Conservation (phyloP, 768 basidiomycete species). For the Termitomyces bulborhizus region DNA sequence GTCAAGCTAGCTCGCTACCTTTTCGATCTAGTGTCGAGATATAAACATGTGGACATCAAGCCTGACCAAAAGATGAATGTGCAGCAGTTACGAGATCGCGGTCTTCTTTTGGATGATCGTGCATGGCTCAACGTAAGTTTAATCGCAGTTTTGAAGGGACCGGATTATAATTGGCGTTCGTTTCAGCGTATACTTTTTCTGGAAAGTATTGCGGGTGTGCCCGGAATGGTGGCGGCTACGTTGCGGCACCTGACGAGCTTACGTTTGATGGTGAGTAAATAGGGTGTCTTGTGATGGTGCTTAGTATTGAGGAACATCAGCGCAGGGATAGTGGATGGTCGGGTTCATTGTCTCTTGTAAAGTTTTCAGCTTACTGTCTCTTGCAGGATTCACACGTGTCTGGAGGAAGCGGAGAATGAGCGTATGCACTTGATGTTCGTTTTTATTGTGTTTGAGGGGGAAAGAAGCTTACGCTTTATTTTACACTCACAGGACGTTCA, state of each 20-base stretch:
- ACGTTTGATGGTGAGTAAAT: conserved; percentile 66
- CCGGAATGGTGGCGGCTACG: conserved; percentile 91
- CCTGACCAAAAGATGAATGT: conserved; percentile 58
- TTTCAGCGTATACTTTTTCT: conserved; percentile 52
- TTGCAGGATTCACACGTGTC: conserved; percentile 86
- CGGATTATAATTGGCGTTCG: not conserved
- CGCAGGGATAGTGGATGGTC: conserved; percentile 49
- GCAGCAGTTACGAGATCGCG: conserved; percentile 65
- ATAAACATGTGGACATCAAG: conserved; percentile 69
- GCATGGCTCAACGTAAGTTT: conserved; percentile 68
- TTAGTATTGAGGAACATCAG: conserved; percentile 20
- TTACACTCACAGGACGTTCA: conserved; percentile 68
- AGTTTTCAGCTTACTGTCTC: conserved; percentile 31
- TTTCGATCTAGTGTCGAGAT: conserved; percentile 84
- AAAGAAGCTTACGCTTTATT: not conserved
- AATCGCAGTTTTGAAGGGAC: not conserved
- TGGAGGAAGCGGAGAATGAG: conserved; percentile 97
- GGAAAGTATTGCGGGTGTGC: conserved; percentile 91
- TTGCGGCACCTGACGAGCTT: conserved; percentile 85
- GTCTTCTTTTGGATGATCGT: conserved; percentile 66
- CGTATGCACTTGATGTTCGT: conserved; percentile 88
- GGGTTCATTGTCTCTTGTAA: conserved; percentile 4
- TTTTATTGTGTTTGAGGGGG: not conserved
- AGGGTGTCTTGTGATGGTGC: not conserved
- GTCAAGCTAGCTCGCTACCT: conserved; percentile 54